Conservation (phyloP, 2,329 filamentous ascomycete species). For the Orbilia javanica region DNA sequence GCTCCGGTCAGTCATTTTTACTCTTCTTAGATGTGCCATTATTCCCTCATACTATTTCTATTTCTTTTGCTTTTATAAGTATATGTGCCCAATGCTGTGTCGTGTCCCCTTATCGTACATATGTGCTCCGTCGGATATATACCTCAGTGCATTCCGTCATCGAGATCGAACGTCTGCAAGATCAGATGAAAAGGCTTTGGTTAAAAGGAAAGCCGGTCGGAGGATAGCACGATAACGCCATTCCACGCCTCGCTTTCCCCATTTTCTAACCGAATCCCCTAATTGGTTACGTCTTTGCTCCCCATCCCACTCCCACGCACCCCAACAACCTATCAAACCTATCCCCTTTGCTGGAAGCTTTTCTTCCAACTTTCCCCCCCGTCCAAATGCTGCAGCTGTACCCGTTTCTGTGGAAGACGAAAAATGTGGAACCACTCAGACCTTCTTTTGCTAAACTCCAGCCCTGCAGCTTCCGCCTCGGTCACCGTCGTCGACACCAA, state of each 20-base stretch:
- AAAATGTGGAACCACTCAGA: slow-evolving; percentile 51
- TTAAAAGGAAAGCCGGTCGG: slow-evolving; percentile 2
- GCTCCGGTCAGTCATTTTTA: slow-evolving; percentile 29
- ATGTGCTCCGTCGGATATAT: background rate
- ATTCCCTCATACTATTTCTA: background rate
- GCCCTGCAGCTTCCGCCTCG: slow-evolving; percentile 44
- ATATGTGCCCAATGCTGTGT: too few relatives aligned
- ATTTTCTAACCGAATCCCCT: slow-evolving; percentile 13
- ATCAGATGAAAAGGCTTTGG: slow-evolving; percentile 28
- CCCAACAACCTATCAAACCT: slow-evolving; percentile 29
- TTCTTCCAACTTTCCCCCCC: slow-evolving; percentile 5
- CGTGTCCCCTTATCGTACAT: background rate
- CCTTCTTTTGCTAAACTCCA: slow-evolving; percentile 47
- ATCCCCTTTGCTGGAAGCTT: background rate
- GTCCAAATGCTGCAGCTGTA: background rate
- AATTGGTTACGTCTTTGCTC: slow-evolving; percentile 12
- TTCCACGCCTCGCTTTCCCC: slow-evolving; percentile 25
- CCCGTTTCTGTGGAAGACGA: background rate
- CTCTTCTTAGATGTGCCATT: background rate
- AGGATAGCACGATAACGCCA: slow-evolving; percentile 46
- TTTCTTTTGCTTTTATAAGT: background rate
- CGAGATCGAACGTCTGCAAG: background rate
- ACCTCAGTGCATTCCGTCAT: slow-evolving; percentile 14
- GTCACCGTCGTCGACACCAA: slow-evolving; percentile 38
- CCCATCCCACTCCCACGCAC: background rate